Evolutionary conservation across 768 basidiomycete species (phyloP), one percentile per base, ranked within the genome.

Genomic region (Leucosporidium scottii): DNA sequence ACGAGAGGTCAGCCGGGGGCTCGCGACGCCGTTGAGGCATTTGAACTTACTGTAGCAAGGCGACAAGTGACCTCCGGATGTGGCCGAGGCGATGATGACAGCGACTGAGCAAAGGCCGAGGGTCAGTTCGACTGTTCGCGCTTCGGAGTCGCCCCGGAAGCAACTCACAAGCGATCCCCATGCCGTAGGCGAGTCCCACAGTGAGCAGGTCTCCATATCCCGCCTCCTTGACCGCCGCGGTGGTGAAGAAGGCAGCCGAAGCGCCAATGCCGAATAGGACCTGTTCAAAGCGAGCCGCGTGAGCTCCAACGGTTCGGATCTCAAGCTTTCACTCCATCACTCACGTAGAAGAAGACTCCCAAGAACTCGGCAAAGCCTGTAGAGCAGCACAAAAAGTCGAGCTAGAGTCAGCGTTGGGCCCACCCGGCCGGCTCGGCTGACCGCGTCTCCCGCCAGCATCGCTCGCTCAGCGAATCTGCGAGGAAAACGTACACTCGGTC

Each of bases 1-100:
- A n/a, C 21, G 36, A 59, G 44, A 44, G 27, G 25, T 23, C 44
- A 48, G 10, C 25, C 18, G 48, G 10, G 9, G 15, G 27, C 17
- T 5, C 6, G 8, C 23, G 21, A 21, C 0, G 20, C 1, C 15
- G 13, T 13, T 10, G 1, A n/a, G 4, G 1, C 4, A 4, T 27
- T 8, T n/a, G 30, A 49, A 21, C n/a, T 20, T 17, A 55, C 53
- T 91, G 30, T 90, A 82, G 20, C 83, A 82, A 3, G 88, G 89
- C 62, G 81, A 85, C 75, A 88, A 84, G 73, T 88, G 87, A 27
- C 85, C 72, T 39, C 73, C 74, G 18, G 85, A 86, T 1, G 85
- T 82, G 23, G 82, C 75, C 7, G 77, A 78, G 60, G 83, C 85
- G 31, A 85, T 77, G 13, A 77, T 75, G 61, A 87, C 74, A 1